These are phyloP conservation scores for Phytophthora cryptogea DNA, from an alignment of 352 stramenopile genomes.

Conservation along the genomic window DNA sequence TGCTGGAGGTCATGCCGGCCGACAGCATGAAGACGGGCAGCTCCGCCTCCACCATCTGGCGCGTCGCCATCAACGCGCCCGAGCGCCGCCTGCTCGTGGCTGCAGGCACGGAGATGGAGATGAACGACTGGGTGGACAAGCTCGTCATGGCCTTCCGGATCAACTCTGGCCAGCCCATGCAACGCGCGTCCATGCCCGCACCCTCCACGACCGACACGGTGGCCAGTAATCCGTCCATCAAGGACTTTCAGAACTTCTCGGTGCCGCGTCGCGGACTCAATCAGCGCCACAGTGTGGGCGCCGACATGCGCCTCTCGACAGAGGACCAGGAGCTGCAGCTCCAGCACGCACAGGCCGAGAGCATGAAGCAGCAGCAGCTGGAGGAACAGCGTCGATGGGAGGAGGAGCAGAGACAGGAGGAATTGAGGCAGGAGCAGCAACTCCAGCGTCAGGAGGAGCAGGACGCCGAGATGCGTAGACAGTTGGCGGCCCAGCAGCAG, in stretches of 20 bases:
- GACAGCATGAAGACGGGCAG: slow-evolving; percentile 78
- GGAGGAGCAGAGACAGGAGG: slow-evolving; percentile 9
- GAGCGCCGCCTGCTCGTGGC: slow-evolving; percentile 66
- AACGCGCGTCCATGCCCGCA: slow-evolving; percentile 36
- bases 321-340: slow-evolving; percentile 37
- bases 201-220: slow-evolving; percentile 15
- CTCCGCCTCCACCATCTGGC: slow-evolving; percentile 78
- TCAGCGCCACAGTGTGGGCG: slow-evolving; percentile 49
- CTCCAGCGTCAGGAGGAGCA: slow-evolving; percentile 16
- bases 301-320: slow-evolving; percentile 37
- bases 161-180: slow-evolving; percentile 44
- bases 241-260: slow-evolving; percentile 86
- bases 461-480: slow-evolving; percentile 27
- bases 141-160: slow-evolving; percentile 69
- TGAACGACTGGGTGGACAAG: slow-evolving; percentile 87
- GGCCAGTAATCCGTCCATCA: slow-evolving; percentile 43
- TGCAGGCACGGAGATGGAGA: slow-evolving; percentile 78
- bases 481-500: slow-evolving; percentile 30
- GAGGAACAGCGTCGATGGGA: slow-evolving; percentile 17
- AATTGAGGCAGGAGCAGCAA: slow-evolving; percentile 16
- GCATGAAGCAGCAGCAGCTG: slow-evolving; percentile 25
- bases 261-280: slow-evolving; percentile 41
- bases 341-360: slow-evolving; percentile 28
- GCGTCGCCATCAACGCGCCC: slow-evolving; percentile 69
- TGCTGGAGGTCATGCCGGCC: slow-evolving; percentile 81